Base-by-base conservation (phyloP, 2,329 filamentous ascomycete genomes). In the Sporothrix protearum region DNA sequence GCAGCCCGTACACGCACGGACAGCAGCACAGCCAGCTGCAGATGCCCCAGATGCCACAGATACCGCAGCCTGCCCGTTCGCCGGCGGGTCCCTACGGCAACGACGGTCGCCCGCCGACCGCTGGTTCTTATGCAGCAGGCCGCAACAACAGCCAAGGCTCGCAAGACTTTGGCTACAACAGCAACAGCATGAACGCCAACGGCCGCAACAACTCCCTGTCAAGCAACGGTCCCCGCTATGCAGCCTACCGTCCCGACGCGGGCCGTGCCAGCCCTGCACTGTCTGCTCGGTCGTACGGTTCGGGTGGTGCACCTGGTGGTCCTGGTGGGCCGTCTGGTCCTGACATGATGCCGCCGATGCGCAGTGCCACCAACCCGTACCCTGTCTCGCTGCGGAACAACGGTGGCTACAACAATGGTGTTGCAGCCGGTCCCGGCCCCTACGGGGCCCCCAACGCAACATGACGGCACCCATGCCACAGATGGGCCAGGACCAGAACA, bases 381-480 rank as follows among this genome's bases (percentile, higher is more conserved):
- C 49, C 57, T 4, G 55, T 53, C 9, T 63, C 36, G 2, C 36
- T 33, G 16, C 69, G 55, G 7, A 68, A 63, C 22, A 57, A 66
- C n/a, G 68, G 33, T 36, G 55, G 36, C 45, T n/a, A 64, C 36
- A 19, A 45, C 16, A 53, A 42, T 2, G 71, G 73, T 3, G 72
- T 2, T 14, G 7, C 73, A 12, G 49, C 6, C 12, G 49, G n/a
- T 33, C 53, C 53, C 25, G 14, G 28, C 14, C 76, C 75, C 33
- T 77, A 76, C 47, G 69, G 63, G 0, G 71, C 75, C 36, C 80
- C 78, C 77, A 78, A 71, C 76, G 79, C 30, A 78, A 78, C 72
- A 80, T 80, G 79, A 80, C 79, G 10, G 78, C 78, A 1, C 80
- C 80, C 0, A 71, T 77, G 33, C 75, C 74, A 28, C 70, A 14